These are phyloP conservation scores for Buxus sempervirens DNA, from an alignment of 164 flowering plant genomes.

Conservation along the genomic window DNA sequence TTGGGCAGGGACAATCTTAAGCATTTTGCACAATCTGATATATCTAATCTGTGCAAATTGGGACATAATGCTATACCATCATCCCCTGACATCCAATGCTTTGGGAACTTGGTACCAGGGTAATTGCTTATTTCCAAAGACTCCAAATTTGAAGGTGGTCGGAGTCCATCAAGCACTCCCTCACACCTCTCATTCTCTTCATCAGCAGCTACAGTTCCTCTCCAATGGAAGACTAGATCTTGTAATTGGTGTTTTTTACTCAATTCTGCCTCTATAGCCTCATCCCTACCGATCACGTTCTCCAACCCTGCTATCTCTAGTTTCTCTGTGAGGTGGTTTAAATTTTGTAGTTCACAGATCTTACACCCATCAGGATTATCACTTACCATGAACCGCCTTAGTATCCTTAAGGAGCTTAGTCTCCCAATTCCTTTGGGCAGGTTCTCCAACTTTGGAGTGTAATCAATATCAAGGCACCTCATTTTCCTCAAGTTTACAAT, in stretches of 20 bases:
- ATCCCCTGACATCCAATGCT: background rate
- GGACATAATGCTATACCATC: background rate
- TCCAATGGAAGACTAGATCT: background rate
- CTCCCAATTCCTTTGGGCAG: background rate
- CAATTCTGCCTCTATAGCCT: background rate
- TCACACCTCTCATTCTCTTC: background rate
- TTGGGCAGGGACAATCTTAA: background rate
- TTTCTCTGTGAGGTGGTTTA: background rate
- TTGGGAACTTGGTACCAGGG: background rate
- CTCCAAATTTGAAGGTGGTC: background rate
- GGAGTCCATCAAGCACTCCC: background rate
- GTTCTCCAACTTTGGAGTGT: background rate
- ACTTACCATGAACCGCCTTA: background rate
- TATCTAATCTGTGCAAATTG: background rate
- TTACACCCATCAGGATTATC: background rate
- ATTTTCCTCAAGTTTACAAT: background rate
- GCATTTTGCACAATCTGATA: background rate
- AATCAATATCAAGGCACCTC: background rate
- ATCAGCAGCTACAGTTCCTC: background rate
- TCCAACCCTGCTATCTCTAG: background rate
- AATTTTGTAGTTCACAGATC: background rate
- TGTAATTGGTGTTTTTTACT: background rate
- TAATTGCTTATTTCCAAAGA: background rate
- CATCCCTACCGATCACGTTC: background rate
- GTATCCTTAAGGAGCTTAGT: background rate